phyloP scores from a whole-genome alignment of 2,329 filamentous ascomycete species.

The Alternaria rosae region DNA sequence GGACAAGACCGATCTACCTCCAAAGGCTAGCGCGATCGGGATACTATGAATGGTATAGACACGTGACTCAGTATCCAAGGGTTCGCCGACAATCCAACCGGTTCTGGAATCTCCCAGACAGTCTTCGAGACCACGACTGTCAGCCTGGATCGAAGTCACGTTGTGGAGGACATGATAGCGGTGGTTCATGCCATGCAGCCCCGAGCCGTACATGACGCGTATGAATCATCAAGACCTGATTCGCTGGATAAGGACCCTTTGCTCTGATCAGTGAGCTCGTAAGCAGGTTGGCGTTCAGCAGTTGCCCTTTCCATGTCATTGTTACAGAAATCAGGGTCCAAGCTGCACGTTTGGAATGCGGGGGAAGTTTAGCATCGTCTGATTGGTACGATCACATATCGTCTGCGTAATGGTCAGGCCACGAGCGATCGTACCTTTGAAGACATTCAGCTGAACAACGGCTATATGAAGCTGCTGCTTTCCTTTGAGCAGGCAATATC shows the following conservation, averaged over 20 bases:
- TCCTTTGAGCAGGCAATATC: not conserved
- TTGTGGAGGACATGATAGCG: slow-evolving; percentile 4
- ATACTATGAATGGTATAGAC: not conserved
- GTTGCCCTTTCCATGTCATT: slow-evolving; percentile 30
- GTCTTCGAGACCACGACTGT: slow-evolving; percentile 12
- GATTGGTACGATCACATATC: slow-evolving; percentile 47
- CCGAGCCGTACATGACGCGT: not conserved
- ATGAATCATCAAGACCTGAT: slow-evolving; percentile 16
- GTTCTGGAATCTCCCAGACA: not conserved
- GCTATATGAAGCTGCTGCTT: slow-evolving; percentile 22
- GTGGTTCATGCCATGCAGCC: not conserved
- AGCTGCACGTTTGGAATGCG: slow-evolving; percentile 36
- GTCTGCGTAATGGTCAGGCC: slow-evolving; percentile 43
- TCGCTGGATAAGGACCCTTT: slow-evolving; percentile 12
- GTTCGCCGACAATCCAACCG: not conserved
- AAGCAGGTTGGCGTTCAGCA: slow-evolving; percentile 3
- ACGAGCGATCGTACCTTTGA: slow-evolving; percentile 29
- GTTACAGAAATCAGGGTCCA: slow-evolving; percentile 36
- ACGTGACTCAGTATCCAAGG: not conserved
- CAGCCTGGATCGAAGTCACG: slow-evolving; percentile 10
- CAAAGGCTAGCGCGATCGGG: slow-evolving; percentile 24
- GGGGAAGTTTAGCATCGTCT: slow-evolving; percentile 37
- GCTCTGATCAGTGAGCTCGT: slow-evolving; percentile 3
- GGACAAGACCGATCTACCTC: slow-evolving; percentile 2
- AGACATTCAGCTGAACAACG: slow-evolving; percentile 23